Base-by-base conservation (phyloP, 1,284 basidiomycete species). In the Ganoderma resinaceum region DNA sequence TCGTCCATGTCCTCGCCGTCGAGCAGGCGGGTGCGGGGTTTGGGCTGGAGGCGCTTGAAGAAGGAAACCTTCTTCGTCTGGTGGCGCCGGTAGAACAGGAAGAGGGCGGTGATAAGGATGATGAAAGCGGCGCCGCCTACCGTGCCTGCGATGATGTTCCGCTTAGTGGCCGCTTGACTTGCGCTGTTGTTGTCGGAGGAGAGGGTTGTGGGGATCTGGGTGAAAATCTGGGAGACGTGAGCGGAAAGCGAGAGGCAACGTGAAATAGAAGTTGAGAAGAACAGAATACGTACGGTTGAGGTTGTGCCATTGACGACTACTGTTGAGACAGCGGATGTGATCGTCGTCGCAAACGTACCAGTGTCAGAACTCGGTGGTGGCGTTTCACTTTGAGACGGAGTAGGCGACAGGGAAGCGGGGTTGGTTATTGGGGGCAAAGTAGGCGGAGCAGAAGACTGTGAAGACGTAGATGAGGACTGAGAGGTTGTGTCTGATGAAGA, bases 1-100 rank as follows among this genome's bases (percentile, higher is more conserved):
- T 85, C 80, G 65, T 85, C 83, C 66, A 84, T 77, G 68, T 84
- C 85, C 43, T 87, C 87, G 53, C 82, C 84, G 2, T 81, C 81
- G 55, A 86, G 80, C 2, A 86, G 72, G 29, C 77, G 79, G 0
- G 79, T 78, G 18, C 85, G 79, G 16, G 83, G 80, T 18, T 80
- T 77, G 14, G 79, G 79, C 33, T 77, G 78, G 18, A 80, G 74
- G 40, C 80, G 76, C 35, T 76, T 76, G 38, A 83, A 73, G 72
- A 87, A 84, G 26, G 79, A 78, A 58, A 78, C 75, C 69, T 79
- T 78, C 67, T 84, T 83, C 71, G 83, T 78, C 42, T 79, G 79
- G 68, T 82, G 82, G 3, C 84, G 80, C 42, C 81, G 81, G 61
- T 81, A 78, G 71, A 79, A 80, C 71, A 87, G 82, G 29, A 85